Percentiles rank a stretch among this genome's conserved stretches.
Evolutionary conservation across 306 rosid genomes (phyloP).

Genomic region (Carpinus viminea): DNA sequence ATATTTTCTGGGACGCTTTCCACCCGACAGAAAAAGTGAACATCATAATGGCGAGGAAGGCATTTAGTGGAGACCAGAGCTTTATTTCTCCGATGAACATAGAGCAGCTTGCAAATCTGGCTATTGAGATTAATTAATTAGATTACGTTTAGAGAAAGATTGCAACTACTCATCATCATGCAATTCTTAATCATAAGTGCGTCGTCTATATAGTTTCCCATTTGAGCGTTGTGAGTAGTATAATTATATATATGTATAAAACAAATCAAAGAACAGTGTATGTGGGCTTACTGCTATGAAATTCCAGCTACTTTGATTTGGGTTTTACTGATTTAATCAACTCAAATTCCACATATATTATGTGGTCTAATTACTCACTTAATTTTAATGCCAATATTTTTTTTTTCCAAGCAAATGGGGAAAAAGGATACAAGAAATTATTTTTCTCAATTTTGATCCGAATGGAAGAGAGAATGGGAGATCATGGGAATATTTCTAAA

Average conservation of each 20-base stretch:
- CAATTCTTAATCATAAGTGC: background rate
- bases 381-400: too few relatives aligned
- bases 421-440: too few relatives aligned
- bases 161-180: background rate
- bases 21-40: constrained; percentile 89
- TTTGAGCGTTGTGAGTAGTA: background rate
- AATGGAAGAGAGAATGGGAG: too few relatives aligned
- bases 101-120: constrained; percentile 67
- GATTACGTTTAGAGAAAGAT: background rate
- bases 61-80: constrained; percentile 57
- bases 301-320: background rate
- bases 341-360: too few relatives aligned
- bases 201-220: background rate
- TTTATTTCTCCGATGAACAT: constrained; percentile 63
- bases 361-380: too few relatives aligned
- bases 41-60: constrained; percentile 61
- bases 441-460: too few relatives aligned
- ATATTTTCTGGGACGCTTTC: constrained; percentile 92
- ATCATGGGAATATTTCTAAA: too few relatives aligned
- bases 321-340: background rate
- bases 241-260: too few relatives aligned
- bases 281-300: too few relatives aligned
- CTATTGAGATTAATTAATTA: constrained; percentile 1
- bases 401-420: too few relatives aligned
- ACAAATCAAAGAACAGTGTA: too few relatives aligned